Evolutionary conservation across 495 filamentous ascomycete species (phyloP).

Genomic region (Aspergillus diversus): DNA sequence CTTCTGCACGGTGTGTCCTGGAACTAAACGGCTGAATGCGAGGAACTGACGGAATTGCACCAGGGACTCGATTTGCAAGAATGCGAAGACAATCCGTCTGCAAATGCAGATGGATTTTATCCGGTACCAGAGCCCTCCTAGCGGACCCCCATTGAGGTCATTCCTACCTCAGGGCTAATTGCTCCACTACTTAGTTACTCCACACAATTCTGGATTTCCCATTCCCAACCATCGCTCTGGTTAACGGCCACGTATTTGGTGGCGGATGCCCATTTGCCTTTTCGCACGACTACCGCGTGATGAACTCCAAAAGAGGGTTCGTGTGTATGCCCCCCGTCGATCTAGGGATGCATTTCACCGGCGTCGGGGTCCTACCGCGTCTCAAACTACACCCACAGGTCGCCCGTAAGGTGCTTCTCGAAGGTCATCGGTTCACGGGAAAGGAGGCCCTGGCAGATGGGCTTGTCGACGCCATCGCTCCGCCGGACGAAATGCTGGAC

Average conservation of each 20-base stretch:
- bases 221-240: slow-evolving; percentile 52
- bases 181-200: slow-evolving; percentile 29
- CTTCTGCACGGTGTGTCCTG: background rate
- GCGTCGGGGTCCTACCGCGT: slow-evolving; percentile 50
- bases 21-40: background rate
- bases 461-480: slow-evolving; percentile 50
- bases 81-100: slow-evolving; percentile 45
- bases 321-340: slow-evolving; percentile 52
- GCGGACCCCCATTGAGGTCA: background rate
- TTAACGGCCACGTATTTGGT: slow-evolving; percentile 55
- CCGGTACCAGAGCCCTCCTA: slow-evolving; percentile 25
- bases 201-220: slow-evolving; percentile 54
- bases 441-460: slow-evolving; percentile 50
- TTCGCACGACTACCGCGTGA: slow-evolving; percentile 53
- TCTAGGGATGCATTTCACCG: slow-evolving; percentile 52
- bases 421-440: slow-evolving; percentile 54
- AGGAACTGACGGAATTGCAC: background rate
- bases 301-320: slow-evolving; percentile 54
- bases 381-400: slow-evolving; percentile 50
- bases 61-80: slow-evolving; percentile 52
- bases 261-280: slow-evolving; percentile 50
- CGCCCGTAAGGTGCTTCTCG: slow-evolving; percentile 53
- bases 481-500: slow-evolving; percentile 48
- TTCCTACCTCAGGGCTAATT: background rate
- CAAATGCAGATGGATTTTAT: slow-evolving; percentile 54